Evolutionary conservation across 1,139 yeast genomes (phyloP).

Genomic region (Saccharomyces hybrid): DNA sequence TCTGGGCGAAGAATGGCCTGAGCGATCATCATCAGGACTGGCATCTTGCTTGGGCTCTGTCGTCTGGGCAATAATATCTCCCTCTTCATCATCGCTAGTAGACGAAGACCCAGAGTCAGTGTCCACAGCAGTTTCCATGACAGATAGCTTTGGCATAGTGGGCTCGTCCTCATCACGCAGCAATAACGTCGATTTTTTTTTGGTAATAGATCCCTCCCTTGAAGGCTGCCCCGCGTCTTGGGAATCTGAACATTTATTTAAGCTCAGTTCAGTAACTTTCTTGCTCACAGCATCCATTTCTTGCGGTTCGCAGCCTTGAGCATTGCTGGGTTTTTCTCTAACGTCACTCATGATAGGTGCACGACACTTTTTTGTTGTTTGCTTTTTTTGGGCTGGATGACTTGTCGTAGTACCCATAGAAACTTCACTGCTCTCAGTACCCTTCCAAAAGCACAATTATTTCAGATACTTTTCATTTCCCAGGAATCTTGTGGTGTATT

Average conservation of each 20-base stretch:
- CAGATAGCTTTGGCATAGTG: not conserved
- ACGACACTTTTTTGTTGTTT: not conserved
- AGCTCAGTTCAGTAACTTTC: not conserved
- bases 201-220: not conserved
- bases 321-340: not conserved
- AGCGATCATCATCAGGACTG: constrained; percentile 5
- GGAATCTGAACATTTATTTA: not conserved
- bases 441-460: not conserved
- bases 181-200: constrained; percentile 8
- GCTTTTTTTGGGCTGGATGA: not conserved
- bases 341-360: not conserved
- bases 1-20: too few relatives aligned
- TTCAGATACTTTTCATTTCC: too few relatives aligned
- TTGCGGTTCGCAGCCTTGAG: not conserved
- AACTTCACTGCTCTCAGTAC: not conserved
- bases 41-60: constrained; percentile 5
- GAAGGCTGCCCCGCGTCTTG: not conserved
- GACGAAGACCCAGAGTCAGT: constrained; percentile 4
- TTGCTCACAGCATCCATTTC: not conserved
- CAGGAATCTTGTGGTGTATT: not conserved
- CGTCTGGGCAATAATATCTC: not conserved
- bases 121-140: not conserved
- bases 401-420: not conserved
- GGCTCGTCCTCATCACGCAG: constrained; percentile 7
- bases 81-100: constrained; percentile 6